These are phyloP conservation scores for Clonostachys rhizophaga DNA, from an alignment of 2,329 filamentous ascomycete genomes.

Conservation along the genomic window DNA sequence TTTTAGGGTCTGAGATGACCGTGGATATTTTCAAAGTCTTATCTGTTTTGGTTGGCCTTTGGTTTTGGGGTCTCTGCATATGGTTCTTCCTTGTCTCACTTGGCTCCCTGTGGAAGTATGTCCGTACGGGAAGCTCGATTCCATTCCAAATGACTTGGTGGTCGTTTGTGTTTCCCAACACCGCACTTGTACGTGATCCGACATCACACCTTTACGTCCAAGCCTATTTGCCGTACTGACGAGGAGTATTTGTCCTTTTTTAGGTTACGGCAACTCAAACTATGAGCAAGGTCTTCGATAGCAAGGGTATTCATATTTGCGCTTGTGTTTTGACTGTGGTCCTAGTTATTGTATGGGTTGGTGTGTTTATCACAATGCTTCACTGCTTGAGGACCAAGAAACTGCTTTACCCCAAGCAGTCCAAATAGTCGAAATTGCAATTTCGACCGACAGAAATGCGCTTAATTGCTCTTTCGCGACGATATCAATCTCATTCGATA, in stretches of 20 bases:
- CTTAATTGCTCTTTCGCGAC: too few species aligned
- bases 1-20: slow-evolving; percentile 33
- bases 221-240: neutral
- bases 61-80: slow-evolving; percentile 77
- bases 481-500: too few species aligned
- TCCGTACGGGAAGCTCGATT: slow-evolving; percentile 51
- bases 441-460: too few species aligned
- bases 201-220: slow-evolving; percentile 9
- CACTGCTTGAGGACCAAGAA: slow-evolving; percentile 60
- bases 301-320: slow-evolving; percentile 56
- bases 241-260: slow-evolving; percentile 33
- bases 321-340: slow-evolving; percentile 64
- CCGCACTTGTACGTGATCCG: slow-evolving; percentile 46
- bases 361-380: slow-evolving; percentile 68
- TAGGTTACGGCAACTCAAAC: slow-evolving; percentile 66
- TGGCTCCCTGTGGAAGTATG: slow-evolving; percentile 69
- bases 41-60: slow-evolving; percentile 62
- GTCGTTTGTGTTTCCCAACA: slow-evolving; percentile 79
- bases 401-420: slow-evolving; percentile 72
- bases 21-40: slow-evolving; percentile 39
- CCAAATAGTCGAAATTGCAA: neutral
- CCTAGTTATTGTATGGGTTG: slow-evolving; percentile 62
- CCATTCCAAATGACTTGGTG: slow-evolving; percentile 84
- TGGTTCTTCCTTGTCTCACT: slow-evolving; percentile 82
- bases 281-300: slow-evolving; percentile 59